Evolutionary conservation across 345 rosid genomes (phyloP), one percentile per base, ranked within the genome.

Genomic region (Dovyalis caffra): DNA sequence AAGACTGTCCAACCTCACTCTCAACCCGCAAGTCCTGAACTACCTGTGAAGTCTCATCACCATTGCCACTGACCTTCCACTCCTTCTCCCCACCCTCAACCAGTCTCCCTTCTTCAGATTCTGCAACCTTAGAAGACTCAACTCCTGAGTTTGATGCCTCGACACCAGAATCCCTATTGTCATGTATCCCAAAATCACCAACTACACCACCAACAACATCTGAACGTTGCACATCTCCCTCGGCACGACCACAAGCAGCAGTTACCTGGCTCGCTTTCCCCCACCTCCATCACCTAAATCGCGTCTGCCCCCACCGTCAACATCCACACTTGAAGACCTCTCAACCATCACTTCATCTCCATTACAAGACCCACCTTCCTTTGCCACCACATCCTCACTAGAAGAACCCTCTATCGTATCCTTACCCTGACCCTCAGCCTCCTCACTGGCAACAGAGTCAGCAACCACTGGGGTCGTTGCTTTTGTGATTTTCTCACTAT

Each of bases 271-370:
- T 74, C 12, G 60, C 74, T 67, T 68, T 53, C 43, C 62, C 74
- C 73, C 84, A 70, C 65, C 76, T 34, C 51, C 76, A 68, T 32
- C 82, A 16, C 53, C 81, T 10, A 61, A 67, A 76, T 80, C 76
- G 21, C 53, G 75, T 26, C 78, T 66, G 32, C 86, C 78, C 58
- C 84, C 85, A 65, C 86, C 88, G 75, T 79, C 88, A 15, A 81
- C 87, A 74, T 74, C 71, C 64, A 73, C 86, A 45, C 74, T 82
- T 51, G 88, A 82, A 40, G 87, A 82, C 80, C 75, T 53, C 83
- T 80, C 88, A 73, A 85, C 86, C 83, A 77, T 77, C 66, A 74
- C 60, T 66, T 85, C 88, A 40, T 69, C 88, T 51, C 80, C 86
- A 34, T 78, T 76, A 77, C 77, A 75, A 78, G 84, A 61, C 23